Base-by-base conservation (phyloP, 2,329 filamentous ascomycete species). In the Lasiodiplodia sp. region DNA sequence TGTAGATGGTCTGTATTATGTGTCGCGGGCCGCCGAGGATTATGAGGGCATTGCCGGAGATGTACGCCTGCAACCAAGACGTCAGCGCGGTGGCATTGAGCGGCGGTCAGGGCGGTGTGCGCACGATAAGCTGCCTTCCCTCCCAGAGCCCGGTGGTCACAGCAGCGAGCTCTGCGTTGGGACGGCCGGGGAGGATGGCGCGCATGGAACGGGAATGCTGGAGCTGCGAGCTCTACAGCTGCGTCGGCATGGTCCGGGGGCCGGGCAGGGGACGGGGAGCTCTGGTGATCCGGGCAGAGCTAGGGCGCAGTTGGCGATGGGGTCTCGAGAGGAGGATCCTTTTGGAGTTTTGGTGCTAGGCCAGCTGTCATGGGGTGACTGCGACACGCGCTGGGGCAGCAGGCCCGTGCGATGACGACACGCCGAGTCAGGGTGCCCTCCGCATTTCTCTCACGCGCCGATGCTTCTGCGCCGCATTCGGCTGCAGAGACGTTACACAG, bases 1-100 rank as follows among this genome's bases (percentile, higher is more conserved):
- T 90, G 82, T 97, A 97, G 73, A 97, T 91, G 4, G 94, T 97
- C 80, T 99, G 96, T 40, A 97, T 81, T 71, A 97, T 87, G 87
- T 70, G 90, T 86, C 65, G 92, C 87, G 63, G 89, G 51, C 67
- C 67, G 57, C 47, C 66, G 73, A 98, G 89, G 74, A 99, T 90
- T 66, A 96, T 89, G 72, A 98, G 88, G 70, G 93, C 93, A 80
- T 91, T 92, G 75, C 95, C 95, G 70, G 92, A 96, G 72, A 97
- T 91, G 81, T 98, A 99, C 64, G 89, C 88, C 93, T 96, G 70
- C 66, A 56, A 53, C 58, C 63, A 69, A 37, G 68, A 69, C 34
- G 34, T 66, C 55, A 68, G 65, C 51, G 37, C 57, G 47, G 53
- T 25, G 44, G 66, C 11, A 69, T 21, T 55, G 28, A 44, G 25